Conservation (phyloP, 2,329 filamentous ascomycete genomes). For the Geosmithia flava region DNA sequence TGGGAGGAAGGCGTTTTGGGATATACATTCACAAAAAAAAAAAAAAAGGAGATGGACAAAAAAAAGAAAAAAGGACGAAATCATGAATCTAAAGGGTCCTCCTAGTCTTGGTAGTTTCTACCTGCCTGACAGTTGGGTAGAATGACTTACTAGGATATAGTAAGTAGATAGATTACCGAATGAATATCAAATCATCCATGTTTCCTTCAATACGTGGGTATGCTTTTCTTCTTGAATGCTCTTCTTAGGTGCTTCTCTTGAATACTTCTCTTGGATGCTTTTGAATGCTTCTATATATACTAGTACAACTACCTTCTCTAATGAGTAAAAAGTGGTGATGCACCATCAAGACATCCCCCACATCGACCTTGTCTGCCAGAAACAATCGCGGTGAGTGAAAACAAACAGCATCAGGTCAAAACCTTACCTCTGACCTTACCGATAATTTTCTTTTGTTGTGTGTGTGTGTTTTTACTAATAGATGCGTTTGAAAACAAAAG, state of each 20-base stretch:
- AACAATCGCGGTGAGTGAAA: not conserved
- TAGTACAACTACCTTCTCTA: too few species aligned
- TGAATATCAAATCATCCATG: not conserved
- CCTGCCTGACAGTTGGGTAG: too few species aligned
- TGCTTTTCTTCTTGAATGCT: not conserved
- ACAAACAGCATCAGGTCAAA: not conserved
- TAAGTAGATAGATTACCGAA: not conserved
- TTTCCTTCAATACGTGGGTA: too few species aligned
- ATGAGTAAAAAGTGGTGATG: too few species aligned
- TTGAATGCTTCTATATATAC: too few species aligned
- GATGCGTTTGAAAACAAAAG: not conserved
- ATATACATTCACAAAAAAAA: too few species aligned
- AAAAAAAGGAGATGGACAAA: not conserved
- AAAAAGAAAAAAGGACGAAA: not conserved
- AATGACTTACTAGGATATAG: not conserved
- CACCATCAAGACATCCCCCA: not conserved
- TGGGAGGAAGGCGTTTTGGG: not conserved
- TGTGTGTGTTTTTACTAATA: too few species aligned
- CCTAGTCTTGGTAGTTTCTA: too few species aligned
- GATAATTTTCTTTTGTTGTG: too few species aligned
- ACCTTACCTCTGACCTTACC: conserved; percentile 3
- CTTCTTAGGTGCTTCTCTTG: too few species aligned
- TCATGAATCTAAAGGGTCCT: too few species aligned
- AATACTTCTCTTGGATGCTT: too few species aligned
- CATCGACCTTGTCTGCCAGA: not conserved